phyloP scores from a whole-genome alignment of 768 basidiomycete genomes.

The Rubroboletus satanas region DNA sequence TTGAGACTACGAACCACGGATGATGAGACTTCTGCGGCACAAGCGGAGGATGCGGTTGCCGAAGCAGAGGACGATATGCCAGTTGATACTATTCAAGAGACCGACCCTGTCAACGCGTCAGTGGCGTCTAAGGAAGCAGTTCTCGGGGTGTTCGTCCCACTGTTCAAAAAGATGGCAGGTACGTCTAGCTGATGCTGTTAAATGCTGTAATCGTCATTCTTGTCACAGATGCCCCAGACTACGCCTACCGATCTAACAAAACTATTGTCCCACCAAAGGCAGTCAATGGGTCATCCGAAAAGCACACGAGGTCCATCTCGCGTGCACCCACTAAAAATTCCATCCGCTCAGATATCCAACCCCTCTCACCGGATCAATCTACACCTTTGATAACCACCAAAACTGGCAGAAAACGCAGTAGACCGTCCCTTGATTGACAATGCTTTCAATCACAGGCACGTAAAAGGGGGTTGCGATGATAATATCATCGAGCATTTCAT shows the following conservation, averaged over 20 bases:
- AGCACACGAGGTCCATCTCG: slow-evolving; percentile 7
- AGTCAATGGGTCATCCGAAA: slow-evolving; percentile 14
- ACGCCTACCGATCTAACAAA: slow-evolving; percentile 19
- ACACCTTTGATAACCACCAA: slow-evolving; percentile 17
- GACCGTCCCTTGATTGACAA: slow-evolving; percentile 28
- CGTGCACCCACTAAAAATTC: slow-evolving; percentile 22
- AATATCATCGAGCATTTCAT: slow-evolving; percentile 27
- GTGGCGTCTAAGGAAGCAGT: slow-evolving; percentile 48
- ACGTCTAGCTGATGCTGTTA: slow-evolving; percentile 5
- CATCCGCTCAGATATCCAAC: slow-evolving; percentile 10
- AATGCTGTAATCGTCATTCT: slow-evolving; percentile 3
- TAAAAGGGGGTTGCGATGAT: slow-evolving; percentile 14
- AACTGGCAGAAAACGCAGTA: slow-evolving; percentile 32
- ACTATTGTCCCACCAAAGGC: slow-evolving; percentile 6
- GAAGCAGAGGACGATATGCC: slow-evolving; percentile 46
- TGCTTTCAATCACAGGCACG: slow-evolving; percentile 13
- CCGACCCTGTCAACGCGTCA: slow-evolving; percentile 22
- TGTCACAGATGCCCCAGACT: slow-evolving; percentile 20
- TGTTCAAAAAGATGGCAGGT: slow-evolving; percentile 60
- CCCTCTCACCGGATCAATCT: slow-evolving; percentile 11
- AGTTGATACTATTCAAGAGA: slow-evolving; percentile 29
- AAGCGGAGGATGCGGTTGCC: slow-evolving; percentile 23
- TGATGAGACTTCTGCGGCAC: slow-evolving; percentile 10
- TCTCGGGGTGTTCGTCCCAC: slow-evolving; percentile 52
- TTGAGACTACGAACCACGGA: slow-evolving; percentile 31